Base-by-base conservation (phyloP, 805 yeast genomes). In the Pichia occidentalis region DNA sequence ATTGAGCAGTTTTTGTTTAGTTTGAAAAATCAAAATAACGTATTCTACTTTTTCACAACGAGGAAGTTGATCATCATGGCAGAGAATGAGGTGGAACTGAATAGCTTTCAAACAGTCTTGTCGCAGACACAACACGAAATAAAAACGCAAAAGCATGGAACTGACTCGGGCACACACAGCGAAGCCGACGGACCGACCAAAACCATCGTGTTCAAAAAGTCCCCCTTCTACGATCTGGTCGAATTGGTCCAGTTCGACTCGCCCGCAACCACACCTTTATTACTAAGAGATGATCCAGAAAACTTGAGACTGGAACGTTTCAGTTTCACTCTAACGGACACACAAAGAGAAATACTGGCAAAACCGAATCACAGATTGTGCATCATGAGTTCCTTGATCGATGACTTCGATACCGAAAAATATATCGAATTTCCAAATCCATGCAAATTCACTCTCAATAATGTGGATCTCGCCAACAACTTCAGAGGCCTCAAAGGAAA, bases 401-500 rank as follows among this genome's bases (percentile, higher is more conserved):
- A 59, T 29, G 49, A 45, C 2, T 25, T 32, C 3, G 31, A 10
- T 20, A 53, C 32, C 7, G 45, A 56, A 37, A 47, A 53, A 39
- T 44, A 56, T 8, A 48, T 85, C 8, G 75, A 73, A 48, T 88
- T 76, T 49, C 97, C 97, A 0, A 65, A 62, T 20, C 85, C 85
- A 5, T 62, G 79, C 32, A 94, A 83, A 51, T 63, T 88, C 3
- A 67, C 66, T 28, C 67, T 83, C 27, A 85, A 90, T 52, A 68
- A 67, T 5, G 43, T 46, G 2, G 59, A 55, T 12, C 53, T 80
- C 2, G 69, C 68, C 28, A 77, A 69, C 25, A 75, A 75, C 42
- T 72, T 78, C 2, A 73, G 78, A 39, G 97, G 97, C 1, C 61
- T 87, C 22, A 85, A 85, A 52, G 81, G 80, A 32, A 73, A 70